phyloP scores from a whole-genome alignment of 169 alveolate species.

The Miamiensis avidus region DNA sequence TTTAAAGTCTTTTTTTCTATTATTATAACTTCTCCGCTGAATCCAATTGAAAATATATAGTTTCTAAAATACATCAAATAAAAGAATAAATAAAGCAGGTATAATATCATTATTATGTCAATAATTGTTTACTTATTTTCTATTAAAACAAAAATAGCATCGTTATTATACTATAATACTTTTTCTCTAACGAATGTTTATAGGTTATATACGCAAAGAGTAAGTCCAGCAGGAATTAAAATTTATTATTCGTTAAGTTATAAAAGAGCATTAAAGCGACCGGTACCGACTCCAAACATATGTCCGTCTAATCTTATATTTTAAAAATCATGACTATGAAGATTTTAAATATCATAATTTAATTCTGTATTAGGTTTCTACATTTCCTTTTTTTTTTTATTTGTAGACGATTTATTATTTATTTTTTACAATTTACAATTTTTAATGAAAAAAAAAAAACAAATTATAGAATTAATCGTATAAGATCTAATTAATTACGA shows the following conservation, averaged over 20 bases:
- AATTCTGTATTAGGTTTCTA: too few species aligned
- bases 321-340: too few species aligned
- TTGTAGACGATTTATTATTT: too few species aligned
- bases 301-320: too few species aligned
- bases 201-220: not conserved
- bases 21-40: conserved; percentile 8
- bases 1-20: conserved; percentile 6
- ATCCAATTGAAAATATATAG: not conserved
- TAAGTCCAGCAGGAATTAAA: not conserved
- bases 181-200: too few species aligned
- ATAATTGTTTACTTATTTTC: not conserved
- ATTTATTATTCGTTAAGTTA: not conserved
- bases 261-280: not conserved
- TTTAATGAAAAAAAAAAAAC: too few species aligned
- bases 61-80: not conserved
- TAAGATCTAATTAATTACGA: too few species aligned
- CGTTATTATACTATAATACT: not conserved
- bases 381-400: too few species aligned
- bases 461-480: too few species aligned
- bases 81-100: too few species aligned
- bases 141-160: conserved; percentile 8
- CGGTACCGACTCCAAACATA: not conserved
- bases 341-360: too few species aligned
- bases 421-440: too few species aligned
- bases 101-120: not conserved